Evolutionary conservation across 441 rosid genomes (phyloP).

Genomic region (Viola pubescens): DNA sequence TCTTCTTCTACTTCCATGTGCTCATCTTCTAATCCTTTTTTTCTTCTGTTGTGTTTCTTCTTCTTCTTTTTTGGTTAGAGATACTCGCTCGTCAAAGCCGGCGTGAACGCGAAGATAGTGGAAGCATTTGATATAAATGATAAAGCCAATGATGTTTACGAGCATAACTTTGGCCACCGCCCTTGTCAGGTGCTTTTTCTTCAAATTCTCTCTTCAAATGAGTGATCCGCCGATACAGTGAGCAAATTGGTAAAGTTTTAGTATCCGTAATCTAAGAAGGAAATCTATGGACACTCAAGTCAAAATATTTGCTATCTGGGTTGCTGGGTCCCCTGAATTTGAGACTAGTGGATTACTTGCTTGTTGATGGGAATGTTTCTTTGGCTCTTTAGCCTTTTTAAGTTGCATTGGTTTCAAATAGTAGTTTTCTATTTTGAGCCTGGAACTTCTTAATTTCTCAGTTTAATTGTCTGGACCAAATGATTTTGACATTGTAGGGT

Average conservation of each 20-base stretch:
- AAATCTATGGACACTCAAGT: too few species aligned
- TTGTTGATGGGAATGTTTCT: background rate
- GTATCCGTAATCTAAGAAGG: too few species aligned
- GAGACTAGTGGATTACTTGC: too few species aligned
- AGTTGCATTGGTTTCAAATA: background rate
- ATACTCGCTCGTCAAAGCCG: conserved; percentile 59
- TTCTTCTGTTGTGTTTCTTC: background rate
- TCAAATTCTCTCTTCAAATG: background rate
- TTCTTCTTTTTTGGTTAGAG: conserved; percentile 35
- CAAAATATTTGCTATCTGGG: too few species aligned
- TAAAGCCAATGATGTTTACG: conserved; percentile 80
- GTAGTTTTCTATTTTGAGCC: background rate
- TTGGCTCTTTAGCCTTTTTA: background rate
- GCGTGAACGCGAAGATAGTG: conserved; percentile 45
- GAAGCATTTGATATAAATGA: conserved; percentile 92
- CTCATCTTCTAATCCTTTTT: background rate
- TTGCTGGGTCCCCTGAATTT: too few species aligned
- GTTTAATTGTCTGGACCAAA: background rate
- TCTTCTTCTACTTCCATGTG: background rate
- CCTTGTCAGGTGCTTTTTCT: conserved; percentile 61
- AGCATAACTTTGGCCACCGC: conserved; percentile 81
- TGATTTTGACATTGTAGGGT: conserved; percentile 35
- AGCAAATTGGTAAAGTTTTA: too few species aligned
- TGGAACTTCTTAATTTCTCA: background rate
- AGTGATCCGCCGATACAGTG: too few species aligned